Base-by-base conservation (phyloP, 192 early-diverging fungal species). In the Coemansia sp. region DNA sequence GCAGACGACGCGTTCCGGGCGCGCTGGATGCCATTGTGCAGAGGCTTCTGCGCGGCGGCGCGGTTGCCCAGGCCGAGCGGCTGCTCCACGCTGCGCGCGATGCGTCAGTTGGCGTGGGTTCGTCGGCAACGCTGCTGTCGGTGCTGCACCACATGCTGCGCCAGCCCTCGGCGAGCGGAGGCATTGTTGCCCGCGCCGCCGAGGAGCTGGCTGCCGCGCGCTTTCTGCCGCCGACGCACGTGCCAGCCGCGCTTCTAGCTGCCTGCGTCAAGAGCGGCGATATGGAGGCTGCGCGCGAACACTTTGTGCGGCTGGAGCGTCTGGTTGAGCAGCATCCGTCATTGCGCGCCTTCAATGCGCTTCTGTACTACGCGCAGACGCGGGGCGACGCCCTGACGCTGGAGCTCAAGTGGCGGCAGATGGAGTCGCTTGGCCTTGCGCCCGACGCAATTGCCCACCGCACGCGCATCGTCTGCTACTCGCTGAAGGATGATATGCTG, bases 381-480 rank as follows among this genome's bases (percentile, higher is more conserved):
- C 12, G 19, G 41, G 47, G 53, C 37, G 68, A 73, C 48, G 52
- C 54, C 15, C 40, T 12, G 16, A 10, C 54, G 15, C 42, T 73
- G 52, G 76, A 79, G 56, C 10, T 9, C 42, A 70, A 45, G 60
- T 79, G 76, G 76, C 70, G 71, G 47, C 71, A 72, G 64, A 79
- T 79, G 76, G 52, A 52, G 1, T 47, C 40, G 26, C 47, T 56
- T 23, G 76, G 76, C 1, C 39, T 78, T 8, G 38, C 57, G 39
- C 67, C 76, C 9, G 64, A 73, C 37, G 63, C 60, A 9, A 21
- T 19, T 9, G 50, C 63, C 56, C 76, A 78, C 48, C 21, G 43
- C 50, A 54, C 59, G 19, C 76, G 76, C 18, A 64, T 78, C 1
- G 21, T 38, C 12, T 72, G 70, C 47, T 64, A 70, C 18, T 60